Base-by-base conservation (phyloP, 1,284 basidiomycete species). In the Coniophora puteana region DNA sequence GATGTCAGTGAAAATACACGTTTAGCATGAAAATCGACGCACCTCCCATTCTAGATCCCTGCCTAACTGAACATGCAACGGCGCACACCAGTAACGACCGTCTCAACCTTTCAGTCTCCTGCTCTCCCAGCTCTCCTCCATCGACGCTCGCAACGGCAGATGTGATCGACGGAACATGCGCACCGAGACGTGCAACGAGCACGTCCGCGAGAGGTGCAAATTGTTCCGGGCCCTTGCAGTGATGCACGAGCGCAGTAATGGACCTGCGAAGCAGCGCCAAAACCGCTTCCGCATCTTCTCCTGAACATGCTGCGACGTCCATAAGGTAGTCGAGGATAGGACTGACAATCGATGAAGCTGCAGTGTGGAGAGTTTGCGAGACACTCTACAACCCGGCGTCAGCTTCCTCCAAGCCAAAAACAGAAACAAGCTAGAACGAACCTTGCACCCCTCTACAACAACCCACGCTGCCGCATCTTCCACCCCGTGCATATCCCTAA, bases 191-290 rank as follows among this genome's bases (percentile, higher is more conserved):
- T 31, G 61, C 51, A 1, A 76, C 52, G 3, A 87, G 48, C 10
- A 73, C 52, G 20, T 90, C 80, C 1, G 78, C 71, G 4, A 91
- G 51, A 0, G 74, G 60, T 6, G 71, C 59, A 52, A 89, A 87
- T 40, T 81, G 74, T 16, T 83, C 79, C 0, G 81, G 59, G 16
- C 69, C 69, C 45, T 83, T 81, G 51, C 83, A 83, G 55, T 93
- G 89, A 57, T 93, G 91, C 4, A 87, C 77, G 13, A 91, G 63
- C 0, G 90, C 83, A 0, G 88, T 93, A 4, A 89, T 61, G 3
- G 84, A 68, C n/a, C 87, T 76, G 5, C 83, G 78, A 20, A 87
- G 53, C 13, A 88, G 69, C 0, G 67, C 77, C 44, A 69, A 71
- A 0, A 76, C 72, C 7, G 55, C 48, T n/a, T 71, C 69, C 1